phyloP scores from a whole-genome alignment of 2,329 filamentous ascomycete species.

The Graphiopsis chlorocephala region DNA sequence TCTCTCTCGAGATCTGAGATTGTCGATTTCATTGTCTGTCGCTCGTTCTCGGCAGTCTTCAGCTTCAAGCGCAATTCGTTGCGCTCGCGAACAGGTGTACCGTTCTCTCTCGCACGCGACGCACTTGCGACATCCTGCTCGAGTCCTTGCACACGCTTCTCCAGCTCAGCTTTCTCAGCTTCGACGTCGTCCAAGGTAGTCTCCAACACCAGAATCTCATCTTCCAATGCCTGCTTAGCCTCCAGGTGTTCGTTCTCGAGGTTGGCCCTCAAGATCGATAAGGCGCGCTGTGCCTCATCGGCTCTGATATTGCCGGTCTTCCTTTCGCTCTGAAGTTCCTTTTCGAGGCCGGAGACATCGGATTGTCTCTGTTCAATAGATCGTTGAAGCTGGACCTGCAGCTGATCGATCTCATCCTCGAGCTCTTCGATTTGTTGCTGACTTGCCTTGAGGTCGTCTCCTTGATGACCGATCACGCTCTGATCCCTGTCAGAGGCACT shows the following conservation, averaged over 20 bases:
- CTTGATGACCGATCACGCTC: slow-evolving; percentile 28
- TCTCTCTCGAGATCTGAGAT: slow-evolving; percentile 38
- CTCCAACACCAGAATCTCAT: slow-evolving; percentile 52
- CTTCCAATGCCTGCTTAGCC: slow-evolving; percentile 51
- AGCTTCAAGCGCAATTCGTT: slow-evolving; percentile 34
- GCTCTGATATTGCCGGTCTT: slow-evolving; percentile 23
- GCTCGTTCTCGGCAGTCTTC: slow-evolving; percentile 31
- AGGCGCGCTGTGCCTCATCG: slow-evolving; percentile 29
- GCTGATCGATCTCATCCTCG: slow-evolving; percentile 40
- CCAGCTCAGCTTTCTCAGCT: slow-evolving; percentile 55
- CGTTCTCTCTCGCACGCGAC: slow-evolving; percentile 38
- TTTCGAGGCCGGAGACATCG: slow-evolving; percentile 42
- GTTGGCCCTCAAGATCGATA: slow-evolving; percentile 54
- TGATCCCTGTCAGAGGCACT: slow-evolving; percentile 29
- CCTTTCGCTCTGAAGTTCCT: slow-evolving; percentile 39
- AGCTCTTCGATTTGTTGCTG: slow-evolving; percentile 34
- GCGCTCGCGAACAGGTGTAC: slow-evolving; percentile 36
- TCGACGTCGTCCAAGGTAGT: slow-evolving; percentile 42
- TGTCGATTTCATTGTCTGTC: slow-evolving; percentile 32
- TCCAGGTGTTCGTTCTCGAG: slow-evolving; percentile 39
- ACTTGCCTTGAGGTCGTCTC: slow-evolving; percentile 25
- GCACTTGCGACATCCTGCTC: slow-evolving; percentile 35
- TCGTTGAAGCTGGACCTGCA: slow-evolving; percentile 39
- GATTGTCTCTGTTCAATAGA: slow-evolving; percentile 29
- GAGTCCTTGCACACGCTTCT: slow-evolving; percentile 53